A percentile compares a stretch with the other conserved stretches of the same genome.
phyloP scores from a whole-genome alignment of 1,139 yeast species.

The Geotrichum restrictum region DNA sequence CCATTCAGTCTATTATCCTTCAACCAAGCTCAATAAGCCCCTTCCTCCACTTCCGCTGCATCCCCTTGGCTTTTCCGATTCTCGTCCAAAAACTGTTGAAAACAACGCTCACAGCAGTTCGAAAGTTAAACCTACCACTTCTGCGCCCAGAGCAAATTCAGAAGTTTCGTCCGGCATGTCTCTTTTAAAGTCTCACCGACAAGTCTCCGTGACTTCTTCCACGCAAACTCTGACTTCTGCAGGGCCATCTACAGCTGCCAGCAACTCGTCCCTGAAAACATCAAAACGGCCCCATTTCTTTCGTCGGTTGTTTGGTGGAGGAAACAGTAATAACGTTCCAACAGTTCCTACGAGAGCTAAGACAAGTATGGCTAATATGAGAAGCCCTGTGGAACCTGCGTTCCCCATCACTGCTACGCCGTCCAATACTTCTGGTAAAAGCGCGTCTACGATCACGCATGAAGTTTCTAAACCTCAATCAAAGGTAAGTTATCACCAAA shows the following conservation, averaged over 20 bases:
- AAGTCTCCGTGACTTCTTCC: conserved; percentile 2
- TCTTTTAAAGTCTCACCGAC: conserved; percentile 10
- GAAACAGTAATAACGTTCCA: conserved; percentile 5
- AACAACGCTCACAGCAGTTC: neutral
- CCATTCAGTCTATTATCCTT: neutral
- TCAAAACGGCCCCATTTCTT: conserved; percentile 21
- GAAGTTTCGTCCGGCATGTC: conserved; percentile 1
- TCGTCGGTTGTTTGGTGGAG: conserved; percentile 20
- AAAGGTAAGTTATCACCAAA: conserved; percentile 1
- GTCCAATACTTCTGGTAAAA: neutral
- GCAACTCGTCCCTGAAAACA: conserved; percentile 15
- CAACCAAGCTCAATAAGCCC: neutral
- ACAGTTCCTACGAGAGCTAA: neutral
- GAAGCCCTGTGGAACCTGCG: neutral
- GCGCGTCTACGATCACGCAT: neutral
- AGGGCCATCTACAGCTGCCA: conserved; percentile 5
- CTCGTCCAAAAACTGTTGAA: neutral
- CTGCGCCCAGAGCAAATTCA: no score
- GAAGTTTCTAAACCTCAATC: neutral
- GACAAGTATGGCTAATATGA: neutral
- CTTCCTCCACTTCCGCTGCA: conserved; percentile 1
- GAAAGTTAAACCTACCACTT: neutral
- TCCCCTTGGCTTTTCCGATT: neutral
- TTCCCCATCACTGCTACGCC: neutral
- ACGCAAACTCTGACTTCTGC: neutral